Evolutionary conservation across 495 filamentous ascomycete species (phyloP).

Genomic region (Aspergillus panamensis): DNA sequence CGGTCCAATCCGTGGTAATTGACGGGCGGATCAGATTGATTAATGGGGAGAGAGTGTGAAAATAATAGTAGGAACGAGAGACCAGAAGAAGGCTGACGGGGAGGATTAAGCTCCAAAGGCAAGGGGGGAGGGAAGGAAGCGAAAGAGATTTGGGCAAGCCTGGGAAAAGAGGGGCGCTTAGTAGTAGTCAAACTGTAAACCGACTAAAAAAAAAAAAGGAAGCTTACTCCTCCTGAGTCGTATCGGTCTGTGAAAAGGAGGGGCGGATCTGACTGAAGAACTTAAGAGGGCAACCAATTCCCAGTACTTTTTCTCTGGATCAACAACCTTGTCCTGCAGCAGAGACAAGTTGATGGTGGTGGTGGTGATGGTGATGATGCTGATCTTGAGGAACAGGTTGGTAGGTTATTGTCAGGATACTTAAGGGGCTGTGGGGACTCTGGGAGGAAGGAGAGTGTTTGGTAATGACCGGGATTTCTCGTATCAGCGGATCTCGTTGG

Average conservation of each 20-base stretch:
- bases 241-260: slow-evolving; percentile 21
- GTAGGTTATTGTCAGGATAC: not conserved
- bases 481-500: slow-evolving; percentile 8
- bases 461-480: slow-evolving; percentile 7
- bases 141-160: slow-evolving; percentile 7
- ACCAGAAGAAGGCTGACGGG: slow-evolving; percentile 4
- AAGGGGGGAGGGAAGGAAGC: slow-evolving; percentile 13
- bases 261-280: not conserved
- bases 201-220: slow-evolving; percentile 22
- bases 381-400: not conserved
- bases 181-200: slow-evolving; percentile 12
- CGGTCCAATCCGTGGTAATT: slow-evolving; percentile 7
- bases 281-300: slow-evolving; percentile 26
- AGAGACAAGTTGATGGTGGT: not conserved
- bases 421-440: slow-evolving; percentile 10
- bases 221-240: not conserved
- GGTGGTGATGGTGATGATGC: too few species aligned
- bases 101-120: slow-evolving; percentile 18
- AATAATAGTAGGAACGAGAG: slow-evolving; percentile 1
- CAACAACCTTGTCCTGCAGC: not conserved
- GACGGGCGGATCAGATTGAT: slow-evolving; percentile 4
- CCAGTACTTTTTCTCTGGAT: slow-evolving; percentile 14
- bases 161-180: slow-evolving; percentile 10
- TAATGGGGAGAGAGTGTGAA: slow-evolving; percentile 1
- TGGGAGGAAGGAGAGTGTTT: not conserved